Conservation (phyloP, 441 rosid species). For the Manihot esculenta region DNA sequence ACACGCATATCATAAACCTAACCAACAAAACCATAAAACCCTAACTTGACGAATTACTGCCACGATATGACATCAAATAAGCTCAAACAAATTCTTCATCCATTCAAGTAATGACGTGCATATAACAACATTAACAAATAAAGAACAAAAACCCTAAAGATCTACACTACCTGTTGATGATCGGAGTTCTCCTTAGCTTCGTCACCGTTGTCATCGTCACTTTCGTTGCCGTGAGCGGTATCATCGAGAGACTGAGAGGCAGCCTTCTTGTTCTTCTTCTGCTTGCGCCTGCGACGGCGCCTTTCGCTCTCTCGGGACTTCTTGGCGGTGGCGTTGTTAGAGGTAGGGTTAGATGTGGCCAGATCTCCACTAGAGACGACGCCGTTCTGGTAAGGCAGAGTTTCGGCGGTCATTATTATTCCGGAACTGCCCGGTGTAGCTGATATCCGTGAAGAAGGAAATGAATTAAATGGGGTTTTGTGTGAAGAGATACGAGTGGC, state of each 20-base stretch:
- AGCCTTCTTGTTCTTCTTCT: constrained; percentile 75
- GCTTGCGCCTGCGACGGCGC: constrained; percentile 97
- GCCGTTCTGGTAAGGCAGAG: constrained; percentile 43
- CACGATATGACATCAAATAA: constrained; percentile 4
- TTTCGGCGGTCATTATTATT: constrained; percentile 51
- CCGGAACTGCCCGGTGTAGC: neutral
- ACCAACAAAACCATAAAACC: constrained; percentile 3
- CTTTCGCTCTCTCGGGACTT: constrained; percentile 78
- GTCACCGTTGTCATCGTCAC: constrained; percentile 43
- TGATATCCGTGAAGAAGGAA: neutral
- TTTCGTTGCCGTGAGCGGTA: constrained; percentile 24
- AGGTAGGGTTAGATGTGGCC: constrained; percentile 29
- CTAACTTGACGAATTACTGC: constrained; percentile 8
- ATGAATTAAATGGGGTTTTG: neutral
- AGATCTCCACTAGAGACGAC: constrained; percentile 52
- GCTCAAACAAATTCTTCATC: constrained; percentile 1
- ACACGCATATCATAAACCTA: neutral
- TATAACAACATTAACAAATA: neutral
- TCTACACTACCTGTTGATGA: constrained; percentile 44
- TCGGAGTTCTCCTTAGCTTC: constrained; percentile 52
- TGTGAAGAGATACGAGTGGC: neutral
- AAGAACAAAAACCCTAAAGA: constrained; percentile 29
- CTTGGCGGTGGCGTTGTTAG: constrained; percentile 34
- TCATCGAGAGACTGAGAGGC: constrained; percentile 33
- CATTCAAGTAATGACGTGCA: neutral